Base-by-base conservation (phyloP, 2,329 filamentous ascomycete genomes). In the Beauveria asiatica region DNA sequence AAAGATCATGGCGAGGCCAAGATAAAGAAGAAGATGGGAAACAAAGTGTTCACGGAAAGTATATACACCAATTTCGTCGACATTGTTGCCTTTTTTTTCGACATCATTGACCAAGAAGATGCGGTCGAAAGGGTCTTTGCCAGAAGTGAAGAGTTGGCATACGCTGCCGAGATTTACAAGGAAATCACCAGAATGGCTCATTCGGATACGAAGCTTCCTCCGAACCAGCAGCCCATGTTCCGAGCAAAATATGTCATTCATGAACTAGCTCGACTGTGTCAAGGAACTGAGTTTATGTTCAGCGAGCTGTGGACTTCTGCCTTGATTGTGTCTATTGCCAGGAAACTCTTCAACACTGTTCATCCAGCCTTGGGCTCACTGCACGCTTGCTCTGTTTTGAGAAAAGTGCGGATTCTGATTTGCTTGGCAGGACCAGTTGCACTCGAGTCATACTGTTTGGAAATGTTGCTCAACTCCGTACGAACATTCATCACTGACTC, bases 151-250 rank as follows among this genome's bases (percentile, higher is more conserved):
- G 75, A 75, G 1, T 85, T 89, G 57, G 70, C 73, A 1, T 79
- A 83, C 58, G 86, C 90, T 3, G 81, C 82, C 2, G 75, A 84
- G 30, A 83, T 82, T 33, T 81, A 96, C 73, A 75, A 77, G 17
- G 79, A 83, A 30, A 96, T 99, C 68, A 87, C 85, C 64, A 73
- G 71, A 3, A 85, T 87, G 64, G 84, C 88, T 33, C 78, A 86
- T 64, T 92, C 92, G 0, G 75, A 78, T 2, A 80, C 83, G 30
- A 73, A 76, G 13, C 76, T 97, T 8, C 88, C 91, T 3, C 78
- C 87, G 11, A 90, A 88, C 60, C 92, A 96, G 65, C 92, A 97
- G 67, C 94, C 94, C 3, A 86, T 85, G 57, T 97, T 97, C 74
- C 87, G 83, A 65, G 86, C 87, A 30, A 91, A 87, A 65, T 89